A percentile compares a stretch with the other conserved stretches of the same genome.
phyloP scores from a whole-genome alignment of 352 stramenopile species.

The Globisporangium carolinianum region DNA sequence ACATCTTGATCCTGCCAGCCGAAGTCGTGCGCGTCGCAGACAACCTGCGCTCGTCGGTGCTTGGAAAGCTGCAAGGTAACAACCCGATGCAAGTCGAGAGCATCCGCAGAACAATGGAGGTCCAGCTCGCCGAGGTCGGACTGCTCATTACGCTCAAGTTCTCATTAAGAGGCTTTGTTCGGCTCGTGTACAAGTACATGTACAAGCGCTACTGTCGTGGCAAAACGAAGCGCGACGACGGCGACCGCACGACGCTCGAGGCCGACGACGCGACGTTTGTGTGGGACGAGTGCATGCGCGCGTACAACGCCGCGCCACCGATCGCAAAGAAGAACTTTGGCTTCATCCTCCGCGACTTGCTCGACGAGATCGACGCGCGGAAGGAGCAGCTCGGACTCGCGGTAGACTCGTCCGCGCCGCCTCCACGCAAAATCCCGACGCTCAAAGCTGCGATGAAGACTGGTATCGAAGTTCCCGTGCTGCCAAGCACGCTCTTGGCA shows the following conservation, averaged over 20 bases:
- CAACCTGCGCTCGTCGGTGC: conserved; percentile 33
- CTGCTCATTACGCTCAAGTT: conserved; percentile 25
- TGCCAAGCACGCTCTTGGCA: not conserved
- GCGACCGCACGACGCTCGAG: not conserved
- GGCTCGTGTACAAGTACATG: conserved; percentile 9
- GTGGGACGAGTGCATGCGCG: conserved; percentile 37
- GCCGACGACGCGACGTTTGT: conserved; percentile 25
- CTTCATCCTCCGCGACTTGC: conserved; percentile 41
- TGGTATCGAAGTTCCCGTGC: conserved; percentile 21
- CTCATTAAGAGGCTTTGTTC: conserved; percentile 14
- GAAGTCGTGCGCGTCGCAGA: conserved; percentile 40
- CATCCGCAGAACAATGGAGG: conserved; percentile 23
- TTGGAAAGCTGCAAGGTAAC: conserved; percentile 43
- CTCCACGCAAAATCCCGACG: conserved; percentile 5
- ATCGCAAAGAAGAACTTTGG: conserved; percentile 25
- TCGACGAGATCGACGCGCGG: conserved; percentile 37
- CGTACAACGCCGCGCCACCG: conserved; percentile 19
- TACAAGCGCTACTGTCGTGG: not conserved
- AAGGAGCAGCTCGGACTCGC: conserved; percentile 26
- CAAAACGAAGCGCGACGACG: conserved; percentile 17
- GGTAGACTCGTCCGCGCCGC: not conserved
- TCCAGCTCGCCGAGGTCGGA: conserved; percentile 28
- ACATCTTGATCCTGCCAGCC: conserved; percentile 37
- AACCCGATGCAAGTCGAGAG: conserved; percentile 23
- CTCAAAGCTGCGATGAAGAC: conserved; percentile 13